A percentile compares a stretch with the other conserved stretches of the same genome.
phyloP scores from a whole-genome alignment of 1,284 basidiomycete species.

The Phlebopus sp. region DNA sequence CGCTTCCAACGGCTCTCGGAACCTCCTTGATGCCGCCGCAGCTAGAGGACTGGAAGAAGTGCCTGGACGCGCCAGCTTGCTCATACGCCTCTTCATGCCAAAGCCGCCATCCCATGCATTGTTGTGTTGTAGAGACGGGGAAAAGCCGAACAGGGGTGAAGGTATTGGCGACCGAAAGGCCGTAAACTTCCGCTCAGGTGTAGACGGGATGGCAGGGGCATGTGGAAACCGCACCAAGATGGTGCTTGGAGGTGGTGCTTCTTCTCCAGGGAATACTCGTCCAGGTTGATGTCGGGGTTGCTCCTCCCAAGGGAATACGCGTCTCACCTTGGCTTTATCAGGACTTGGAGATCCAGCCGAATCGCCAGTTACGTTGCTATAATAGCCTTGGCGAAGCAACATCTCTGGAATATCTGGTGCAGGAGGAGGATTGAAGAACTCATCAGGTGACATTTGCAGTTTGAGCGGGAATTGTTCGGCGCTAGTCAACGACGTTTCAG shows the following conservation, averaged over 20 bases:
- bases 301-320: slow-evolving; percentile 94
- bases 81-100: slow-evolving; percentile 74
- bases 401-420: slow-evolving; percentile 57
- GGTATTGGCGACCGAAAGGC: slow-evolving; percentile 26
- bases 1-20: slow-evolving; percentile 55
- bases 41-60: slow-evolving; percentile 41
- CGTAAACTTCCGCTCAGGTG: slow-evolving; percentile 20
- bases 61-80: slow-evolving; percentile 55
- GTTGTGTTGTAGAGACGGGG: slow-evolving; percentile 56
- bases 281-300: slow-evolving; percentile 60
- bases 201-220: slow-evolving; percentile 34
- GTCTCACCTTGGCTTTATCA: slow-evolving; percentile 69
- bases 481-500: slow-evolving; percentile 28
- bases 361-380: slow-evolving; percentile 56
- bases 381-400: slow-evolving; percentile 58
- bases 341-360: slow-evolving; percentile 47
- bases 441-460: slow-evolving; percentile 35
- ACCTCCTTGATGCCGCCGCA: slow-evolving; percentile 44
- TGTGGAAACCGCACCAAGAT: slow-evolving; percentile 39
- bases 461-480: slow-evolving; percentile 24
- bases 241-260: slow-evolving; percentile 56
- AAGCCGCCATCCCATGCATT: slow-evolving; percentile 86
- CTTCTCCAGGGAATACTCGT: slow-evolving; percentile 75
- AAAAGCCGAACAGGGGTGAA: slow-evolving; percentile 43
- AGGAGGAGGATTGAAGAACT: slow-evolving; percentile 62